Evolutionary conservation across 192 early-diverging fungal species (phyloP), one percentile per base, ranked within the genome.

Genomic region (Obelidium mucronatum): DNA sequence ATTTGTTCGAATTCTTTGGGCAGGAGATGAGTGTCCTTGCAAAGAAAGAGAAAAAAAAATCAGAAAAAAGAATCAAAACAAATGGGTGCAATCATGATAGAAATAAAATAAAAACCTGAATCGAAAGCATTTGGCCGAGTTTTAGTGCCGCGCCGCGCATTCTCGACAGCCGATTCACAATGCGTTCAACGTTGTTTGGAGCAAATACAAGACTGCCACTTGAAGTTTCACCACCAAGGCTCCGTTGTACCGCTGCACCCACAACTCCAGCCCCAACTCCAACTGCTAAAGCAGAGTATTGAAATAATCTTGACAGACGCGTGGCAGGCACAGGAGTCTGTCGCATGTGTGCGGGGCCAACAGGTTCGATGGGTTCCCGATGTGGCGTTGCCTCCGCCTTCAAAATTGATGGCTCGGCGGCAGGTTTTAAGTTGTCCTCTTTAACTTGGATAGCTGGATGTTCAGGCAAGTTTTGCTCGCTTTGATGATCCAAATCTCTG

Each of bases 141-240:
- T 99, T 99, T 19, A 99, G 82, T 3, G 97, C 97, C 0, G 97
- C 97, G 1, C 97, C 97, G 40, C 97, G 91, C 96, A 99, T 98
- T 40, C 86, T 85, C 0, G 94, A 91, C 22, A 99, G 85, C 66
- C 93, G 93, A 48, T 80, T 86, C 4, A 97, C 95, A 15, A 99
- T 82, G 2, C 92, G 89, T 73, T 99, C 93, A 39, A 97, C 86
- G 78, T 97, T 99, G 0, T 84, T 83, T 13, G 86, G 86, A 59
- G 83, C 93, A 42, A 98, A 73, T 13, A 88, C 64, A 26, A 82
- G 78, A 31, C 76, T 78, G 3, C 77, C 59, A n/a, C n/a, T n/a
- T 31, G 53, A 40, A 34, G 53, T 22, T 37, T 22, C 36, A 31
- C 17, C 22, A 5, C 84, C 85, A 26, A 89, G 36, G n/a, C 90